These are phyloP conservation scores for Aspergillus fumigatus DNA, from an alignment of 2,329 filamentous ascomycete species.

Conservation along the genomic window DNA sequence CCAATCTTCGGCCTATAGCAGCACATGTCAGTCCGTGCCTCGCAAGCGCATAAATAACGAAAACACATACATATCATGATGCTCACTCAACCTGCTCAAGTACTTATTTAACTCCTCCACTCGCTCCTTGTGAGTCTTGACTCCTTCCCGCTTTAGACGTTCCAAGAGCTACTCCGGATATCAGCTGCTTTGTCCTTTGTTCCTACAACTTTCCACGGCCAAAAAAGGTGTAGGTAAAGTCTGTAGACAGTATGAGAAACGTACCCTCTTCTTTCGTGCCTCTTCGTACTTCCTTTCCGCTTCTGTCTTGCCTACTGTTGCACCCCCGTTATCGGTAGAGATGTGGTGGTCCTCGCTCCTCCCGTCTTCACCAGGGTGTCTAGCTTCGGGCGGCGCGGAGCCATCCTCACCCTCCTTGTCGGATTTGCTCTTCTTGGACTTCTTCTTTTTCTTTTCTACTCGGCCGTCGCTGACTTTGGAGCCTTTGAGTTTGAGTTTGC, in stretches of 20 bases:
- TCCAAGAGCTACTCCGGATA: conserved; percentile 63
- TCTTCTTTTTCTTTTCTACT: conserved; percentile 47
- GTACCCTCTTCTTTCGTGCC: conserved; percentile 70
- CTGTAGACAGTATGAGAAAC: conserved; percentile 29
- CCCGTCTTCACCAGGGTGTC: conserved; percentile 14
- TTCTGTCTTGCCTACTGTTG: conserved; percentile 66
- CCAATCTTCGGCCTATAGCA: conserved; percentile 36
- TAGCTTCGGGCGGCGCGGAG: conserved; percentile 12
- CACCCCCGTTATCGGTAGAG: conserved; percentile 23
- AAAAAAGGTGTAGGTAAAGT: conserved; percentile 2
- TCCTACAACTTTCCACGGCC: neutral
- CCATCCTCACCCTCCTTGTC: conserved; percentile 10
- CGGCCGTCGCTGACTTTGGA: conserved; percentile 54
- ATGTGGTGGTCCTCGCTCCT: conserved; percentile 18
- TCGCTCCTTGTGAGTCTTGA: conserved; percentile 94
- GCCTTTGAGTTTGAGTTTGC: conserved; percentile 82
- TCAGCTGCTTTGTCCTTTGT: neutral
- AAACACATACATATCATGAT: conserved; percentile 78
- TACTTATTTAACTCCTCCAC: conserved; percentile 96
- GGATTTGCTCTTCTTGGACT: conserved; percentile 33
- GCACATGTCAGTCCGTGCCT: conserved; percentile 10
- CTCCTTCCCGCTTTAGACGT: conserved; percentile 73
- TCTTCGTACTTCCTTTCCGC: conserved; percentile 79
- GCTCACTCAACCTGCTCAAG: conserved; percentile 84
- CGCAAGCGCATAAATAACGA: neutral